Conservation (phyloP, 148 eudicot species). For the Cornus kousa region DNA sequence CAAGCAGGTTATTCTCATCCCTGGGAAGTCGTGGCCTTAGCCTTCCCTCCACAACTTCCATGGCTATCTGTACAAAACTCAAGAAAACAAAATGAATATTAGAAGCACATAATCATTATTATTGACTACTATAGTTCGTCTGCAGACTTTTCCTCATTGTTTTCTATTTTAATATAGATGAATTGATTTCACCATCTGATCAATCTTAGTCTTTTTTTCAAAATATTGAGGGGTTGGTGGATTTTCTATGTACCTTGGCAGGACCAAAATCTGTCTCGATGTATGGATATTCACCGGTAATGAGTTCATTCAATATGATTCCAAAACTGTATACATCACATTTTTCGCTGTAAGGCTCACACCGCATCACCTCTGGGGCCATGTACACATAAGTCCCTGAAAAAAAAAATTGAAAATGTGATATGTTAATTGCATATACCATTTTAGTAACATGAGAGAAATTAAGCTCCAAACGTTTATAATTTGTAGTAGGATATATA, state of each 20-base stretch:
- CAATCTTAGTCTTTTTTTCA: not conserved
- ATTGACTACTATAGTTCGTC: not conserved
- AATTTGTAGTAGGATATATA: no score
- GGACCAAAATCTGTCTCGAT: constrained; percentile 47
- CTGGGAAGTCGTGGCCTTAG: constrained; percentile 32
- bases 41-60: constrained; percentile 41
- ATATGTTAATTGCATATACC: not conserved
- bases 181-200: no score
- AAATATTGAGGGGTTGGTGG: not conserved
- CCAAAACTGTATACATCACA: constrained; percentile 50
- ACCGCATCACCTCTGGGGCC: constrained; percentile 51
- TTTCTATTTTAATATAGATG: no score
- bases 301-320: constrained; percentile 40
- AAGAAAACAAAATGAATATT: not conserved
- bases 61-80: constrained; percentile 32
- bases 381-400: constrained; percentile 53
- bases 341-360: constrained; percentile 44
- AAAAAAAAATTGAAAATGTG: not conserved
- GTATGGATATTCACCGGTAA: constrained; percentile 41
- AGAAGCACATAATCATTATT: not conserved
- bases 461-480: no score
- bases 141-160: not conserved
- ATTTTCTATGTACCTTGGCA: constrained; percentile 25
- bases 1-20: constrained; percentile 9
- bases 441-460: no score